A percentile compares a stretch with the other conserved stretches of the same genome.
phyloP scores from a whole-genome alignment of 2,329 filamentous ascomycete species.

The Aspergillus sp. region DNA sequence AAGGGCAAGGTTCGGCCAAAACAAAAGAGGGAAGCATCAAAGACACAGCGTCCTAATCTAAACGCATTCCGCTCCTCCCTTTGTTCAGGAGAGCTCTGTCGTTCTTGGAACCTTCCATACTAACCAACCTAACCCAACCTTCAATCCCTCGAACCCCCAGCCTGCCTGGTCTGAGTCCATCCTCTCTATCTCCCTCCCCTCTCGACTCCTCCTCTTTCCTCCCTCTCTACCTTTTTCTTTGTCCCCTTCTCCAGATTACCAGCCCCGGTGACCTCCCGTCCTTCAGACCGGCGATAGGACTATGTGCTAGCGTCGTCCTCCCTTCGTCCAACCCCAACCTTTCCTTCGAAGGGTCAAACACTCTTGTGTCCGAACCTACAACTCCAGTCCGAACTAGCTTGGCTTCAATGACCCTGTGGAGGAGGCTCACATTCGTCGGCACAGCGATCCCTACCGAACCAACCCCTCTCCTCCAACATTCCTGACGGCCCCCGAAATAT shows the following conservation, averaged over 20 bases:
- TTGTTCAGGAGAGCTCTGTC: constrained; percentile 21
- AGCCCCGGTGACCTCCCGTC: not conserved
- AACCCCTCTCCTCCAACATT: constrained; percentile 31
- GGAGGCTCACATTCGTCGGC: constrained; percentile 25
- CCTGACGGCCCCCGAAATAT: constrained; percentile 25
- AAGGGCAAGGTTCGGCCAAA: not conserved
- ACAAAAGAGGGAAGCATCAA: constrained; percentile 1
- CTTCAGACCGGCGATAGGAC: not conserved
- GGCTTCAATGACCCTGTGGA: constrained; percentile 30
- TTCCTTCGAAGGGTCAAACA: constrained; percentile 11
- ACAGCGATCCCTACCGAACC: constrained; percentile 22
- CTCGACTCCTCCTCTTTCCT: not conserved
- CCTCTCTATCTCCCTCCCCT: constrained; percentile 7
- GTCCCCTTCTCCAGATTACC: not conserved
- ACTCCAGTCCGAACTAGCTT: constrained; percentile 14
- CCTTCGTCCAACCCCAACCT: not conserved
- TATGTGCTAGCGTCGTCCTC: constrained; percentile 6
- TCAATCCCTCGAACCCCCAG: constrained; percentile 14
- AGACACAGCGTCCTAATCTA: constrained; percentile 5
- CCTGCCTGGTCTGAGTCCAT: not conserved
- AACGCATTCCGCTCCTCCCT: constrained; percentile 24
- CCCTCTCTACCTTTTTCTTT: constrained; percentile 9
- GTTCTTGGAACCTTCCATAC: constrained; percentile 15
- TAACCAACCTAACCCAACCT: not conserved
- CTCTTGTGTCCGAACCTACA: not conserved